These are phyloP conservation scores for Paragyromitra xinjiangensis DNA, from an alignment of 495 filamentous ascomycete genomes.

Conservation along the genomic window DNA sequence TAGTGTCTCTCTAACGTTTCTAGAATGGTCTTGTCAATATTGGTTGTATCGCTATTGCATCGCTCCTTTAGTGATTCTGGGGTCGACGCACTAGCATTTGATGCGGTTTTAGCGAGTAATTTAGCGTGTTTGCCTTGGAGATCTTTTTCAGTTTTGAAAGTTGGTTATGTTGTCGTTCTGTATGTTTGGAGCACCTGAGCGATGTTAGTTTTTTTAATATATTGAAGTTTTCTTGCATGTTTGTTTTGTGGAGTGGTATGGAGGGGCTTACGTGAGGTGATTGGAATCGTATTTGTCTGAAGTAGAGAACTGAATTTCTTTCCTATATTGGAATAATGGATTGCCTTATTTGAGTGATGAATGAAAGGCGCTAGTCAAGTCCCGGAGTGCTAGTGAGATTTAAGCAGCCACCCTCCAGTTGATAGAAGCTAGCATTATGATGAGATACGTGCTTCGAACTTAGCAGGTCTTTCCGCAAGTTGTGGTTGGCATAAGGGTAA, in stretches of 20 bases:
- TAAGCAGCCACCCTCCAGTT: too few species aligned
- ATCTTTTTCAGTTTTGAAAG: neutral
- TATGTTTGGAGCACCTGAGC: neutral
- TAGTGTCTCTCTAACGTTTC: neutral
- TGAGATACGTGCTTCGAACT: too few species aligned
- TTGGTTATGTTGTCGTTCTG: neutral
- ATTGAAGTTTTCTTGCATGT: neutral
- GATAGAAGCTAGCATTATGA: too few species aligned
- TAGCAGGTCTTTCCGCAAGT: neutral
- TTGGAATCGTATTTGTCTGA: neutral
- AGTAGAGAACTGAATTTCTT: too few species aligned
- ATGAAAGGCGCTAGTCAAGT: too few species aligned
- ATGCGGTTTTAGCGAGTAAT: neutral
- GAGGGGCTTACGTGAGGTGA: neutral
- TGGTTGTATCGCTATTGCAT: slow-evolving; percentile 8
- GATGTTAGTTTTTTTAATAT: slow-evolving; percentile 6
- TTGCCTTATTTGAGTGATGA: too few species aligned
- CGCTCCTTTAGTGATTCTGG: neutral
- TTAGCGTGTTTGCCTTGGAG: neutral
- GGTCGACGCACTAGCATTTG: neutral
- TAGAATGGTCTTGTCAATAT: slow-evolving; percentile 3
- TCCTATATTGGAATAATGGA: too few species aligned
- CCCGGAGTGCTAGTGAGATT: too few species aligned
- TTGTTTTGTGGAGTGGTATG: neutral
- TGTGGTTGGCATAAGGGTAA: neutral